These are phyloP conservation scores for Cercospora nicotianae DNA, from an alignment of 2,329 filamentous ascomycete genomes.

Conservation along the genomic window DNA sequence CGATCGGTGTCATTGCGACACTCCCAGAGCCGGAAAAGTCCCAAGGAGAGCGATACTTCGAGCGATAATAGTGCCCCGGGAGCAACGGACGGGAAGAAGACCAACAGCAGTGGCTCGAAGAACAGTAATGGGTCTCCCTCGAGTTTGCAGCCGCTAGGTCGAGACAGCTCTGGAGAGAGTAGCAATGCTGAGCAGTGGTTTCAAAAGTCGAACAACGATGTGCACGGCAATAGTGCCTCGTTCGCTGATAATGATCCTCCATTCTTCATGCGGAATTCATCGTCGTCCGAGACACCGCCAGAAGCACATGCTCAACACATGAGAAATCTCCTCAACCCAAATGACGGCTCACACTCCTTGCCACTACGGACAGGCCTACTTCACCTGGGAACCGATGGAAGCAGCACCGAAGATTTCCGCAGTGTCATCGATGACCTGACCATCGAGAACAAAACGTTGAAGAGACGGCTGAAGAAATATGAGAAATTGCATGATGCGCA, in stretches of 20 bases:
- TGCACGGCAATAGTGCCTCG: conserved; percentile 40
- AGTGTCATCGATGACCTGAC: conserved; percentile 87
- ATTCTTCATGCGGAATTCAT: conserved; percentile 42
- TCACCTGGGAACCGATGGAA: conserved; percentile 48
- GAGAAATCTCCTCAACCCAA: conserved; percentile 12
- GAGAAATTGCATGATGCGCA: conserved; percentile 66
- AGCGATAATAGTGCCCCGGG: conserved; percentile 18
- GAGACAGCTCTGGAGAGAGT: conserved; percentile 51
- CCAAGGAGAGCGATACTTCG: conserved; percentile 27
- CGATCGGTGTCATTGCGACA: conserved; percentile 50
- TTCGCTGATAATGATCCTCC: conserved; percentile 49
- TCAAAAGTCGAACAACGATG: conserved; percentile 52
- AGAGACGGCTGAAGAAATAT: conserved; percentile 69
- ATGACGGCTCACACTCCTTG: conserved; percentile 26
- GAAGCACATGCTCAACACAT: conserved; percentile 28
- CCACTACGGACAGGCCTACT: conserved; percentile 43
- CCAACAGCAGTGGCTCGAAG: conserved; percentile 10
- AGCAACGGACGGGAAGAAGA: conserved; percentile 10
- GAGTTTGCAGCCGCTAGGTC: conserved; percentile 41
- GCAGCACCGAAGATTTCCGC: conserved; percentile 71
- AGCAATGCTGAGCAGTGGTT: conserved; percentile 56
- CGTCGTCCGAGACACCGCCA: conserved; percentile 47
- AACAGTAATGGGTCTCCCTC: conserved; percentile 40
- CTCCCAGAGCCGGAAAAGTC: conserved; percentile 15
- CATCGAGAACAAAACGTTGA: conserved; percentile 76